phyloP scores from a whole-genome alignment of 495 filamentous ascomycete genomes.

The Immersiella caudata region DNA sequence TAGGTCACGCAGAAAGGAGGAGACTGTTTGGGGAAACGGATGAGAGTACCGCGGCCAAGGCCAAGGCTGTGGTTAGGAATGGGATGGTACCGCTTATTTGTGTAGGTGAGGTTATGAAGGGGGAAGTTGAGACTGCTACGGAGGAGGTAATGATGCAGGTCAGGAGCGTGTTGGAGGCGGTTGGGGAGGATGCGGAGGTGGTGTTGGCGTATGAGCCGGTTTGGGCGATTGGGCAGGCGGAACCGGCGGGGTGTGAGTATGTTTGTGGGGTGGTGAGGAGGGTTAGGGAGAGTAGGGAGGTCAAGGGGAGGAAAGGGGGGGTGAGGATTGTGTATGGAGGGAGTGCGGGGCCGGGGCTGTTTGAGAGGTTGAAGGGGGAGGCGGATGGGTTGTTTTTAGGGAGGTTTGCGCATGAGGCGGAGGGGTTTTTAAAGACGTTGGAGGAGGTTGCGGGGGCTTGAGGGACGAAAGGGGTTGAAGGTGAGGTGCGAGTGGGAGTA shows the following conservation, averaged over 20 bases:
- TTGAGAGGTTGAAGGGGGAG: conserved; percentile 50
- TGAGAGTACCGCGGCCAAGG: conserved; percentile 63
- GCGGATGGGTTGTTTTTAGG: conserved; percentile 85
- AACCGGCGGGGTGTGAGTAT: conserved; percentile 73
- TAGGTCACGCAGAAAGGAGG: conserved; percentile 78
- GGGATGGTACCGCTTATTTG: conserved; percentile 79
- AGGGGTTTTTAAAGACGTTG: conserved; percentile 67
- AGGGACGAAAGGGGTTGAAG: too few relatives aligned
- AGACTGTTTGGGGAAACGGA: conserved; percentile 74
- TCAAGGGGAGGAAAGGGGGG: conserved; percentile 47
- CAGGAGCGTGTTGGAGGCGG: conserved; percentile 57
- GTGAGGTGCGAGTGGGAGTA: too few relatives aligned
- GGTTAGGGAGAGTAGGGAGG: conserved; percentile 53
- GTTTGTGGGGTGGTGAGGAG: conserved; percentile 68
- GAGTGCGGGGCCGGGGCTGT: conserved; percentile 76
- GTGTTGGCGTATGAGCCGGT: conserved; percentile 88
- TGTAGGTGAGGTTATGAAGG: conserved; percentile 64
- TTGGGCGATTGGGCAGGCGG: conserved; percentile 78
- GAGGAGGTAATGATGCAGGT: conserved; percentile 68
- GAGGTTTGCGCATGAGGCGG: conserved; percentile 75
- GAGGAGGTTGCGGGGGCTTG: conserved; percentile 58
- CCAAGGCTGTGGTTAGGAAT: conserved; percentile 63
- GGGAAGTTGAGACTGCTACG: conserved; percentile 56
- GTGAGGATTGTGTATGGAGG: conserved; percentile 78
- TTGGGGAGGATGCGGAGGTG: conserved; percentile 64